Conservation (phyloP, 192 early-diverging fungal genomes). For the Bifiguratus adelaidae region DNA sequence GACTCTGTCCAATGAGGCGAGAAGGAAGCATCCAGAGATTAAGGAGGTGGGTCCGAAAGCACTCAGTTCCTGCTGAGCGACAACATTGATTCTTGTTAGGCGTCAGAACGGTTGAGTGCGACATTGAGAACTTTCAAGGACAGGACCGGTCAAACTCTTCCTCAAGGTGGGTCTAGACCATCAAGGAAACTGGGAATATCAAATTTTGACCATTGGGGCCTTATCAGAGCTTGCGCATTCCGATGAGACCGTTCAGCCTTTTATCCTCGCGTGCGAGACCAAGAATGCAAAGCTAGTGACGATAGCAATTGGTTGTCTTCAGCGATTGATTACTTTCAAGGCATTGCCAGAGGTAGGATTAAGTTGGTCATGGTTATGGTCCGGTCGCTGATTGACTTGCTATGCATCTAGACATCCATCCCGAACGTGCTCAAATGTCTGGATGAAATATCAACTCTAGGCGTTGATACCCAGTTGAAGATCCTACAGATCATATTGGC, state of each 20-base stretch:
- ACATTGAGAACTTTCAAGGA: constrained; percentile 49
- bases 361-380: background rate
- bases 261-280: constrained; percentile 78
- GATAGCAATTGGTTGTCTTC: constrained; percentile 76
- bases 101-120: constrained; percentile 51
- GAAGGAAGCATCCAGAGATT: constrained; percentile 86
- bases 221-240: constrained; percentile 57
- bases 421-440: constrained; percentile 55
- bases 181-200: background rate
- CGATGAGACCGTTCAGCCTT: constrained; percentile 73
- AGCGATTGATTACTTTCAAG: constrained; percentile 61
- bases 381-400: background rate
- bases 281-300: constrained; percentile 71
- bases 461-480: constrained; percentile 86
- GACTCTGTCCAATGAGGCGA: constrained; percentile 74
- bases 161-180: constrained; percentile 17
- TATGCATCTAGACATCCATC: constrained; percentile 32
- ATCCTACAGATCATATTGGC: constrained; percentile 88
- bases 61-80: background rate
- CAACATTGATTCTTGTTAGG: constrained; percentile 21
- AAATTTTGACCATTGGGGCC: background rate
- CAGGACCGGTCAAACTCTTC: constrained; percentile 22
- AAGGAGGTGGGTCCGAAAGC: constrained; percentile 65
- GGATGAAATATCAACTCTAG: constrained; percentile 52
- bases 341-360: constrained; percentile 57